Evolutionary conservation across 78 protist genomes (phyloP), one percentile per base, ranked within the genome.

Genomic region (Dictyostelium intermedium): DNA sequence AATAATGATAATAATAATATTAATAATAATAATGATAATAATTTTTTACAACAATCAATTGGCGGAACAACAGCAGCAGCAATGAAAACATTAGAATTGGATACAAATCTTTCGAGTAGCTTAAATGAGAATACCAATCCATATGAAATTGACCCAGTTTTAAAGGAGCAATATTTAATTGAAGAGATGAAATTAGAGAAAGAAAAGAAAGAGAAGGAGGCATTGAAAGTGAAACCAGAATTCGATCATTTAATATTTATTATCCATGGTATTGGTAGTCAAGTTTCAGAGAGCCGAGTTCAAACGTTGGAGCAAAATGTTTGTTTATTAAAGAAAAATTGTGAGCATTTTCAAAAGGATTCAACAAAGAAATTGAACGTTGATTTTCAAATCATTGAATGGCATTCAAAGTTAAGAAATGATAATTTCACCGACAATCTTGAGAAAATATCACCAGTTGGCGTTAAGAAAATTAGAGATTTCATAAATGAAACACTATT

Each of bases 231-330:
- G 2, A 43, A 41, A 39, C 56, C 87, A 30, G 74, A 27, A 2
- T 4, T 83, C 41, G 87, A 83, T 83, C 87, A 83, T 83, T 30
- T 83, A 25, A 47, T 83, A 83, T 83, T 83, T 76, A 83, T 83
- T 83, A 69, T 83, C 16, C 87, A 83, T 63, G 87, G 87, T 83
- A 83, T 83, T 16, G 87, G 87, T 39, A 35, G 20, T 35, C 87
- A 83, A 39, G n/a, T 11, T 20, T 27, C 39, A 41, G 73, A 37
- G 27, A 66, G 23, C 41, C 23, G 53, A 37, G 53, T 83, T 18
- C 39, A 25, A 53, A 61, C 77, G 18, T 39, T 83, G 53, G 87
- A 83, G 35, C 87, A 83, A 41, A 83, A 83, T 63, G 87, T 83
- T 30, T 20, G 18, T n/a, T 14, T 83, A 34, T 23, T 83, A 3